Percentiles rank a stretch among this genome's conserved stretches.
phyloP scores from a whole-genome alignment of 192 early-diverging fungal species.

The Chytriomyces confervae region DNA sequence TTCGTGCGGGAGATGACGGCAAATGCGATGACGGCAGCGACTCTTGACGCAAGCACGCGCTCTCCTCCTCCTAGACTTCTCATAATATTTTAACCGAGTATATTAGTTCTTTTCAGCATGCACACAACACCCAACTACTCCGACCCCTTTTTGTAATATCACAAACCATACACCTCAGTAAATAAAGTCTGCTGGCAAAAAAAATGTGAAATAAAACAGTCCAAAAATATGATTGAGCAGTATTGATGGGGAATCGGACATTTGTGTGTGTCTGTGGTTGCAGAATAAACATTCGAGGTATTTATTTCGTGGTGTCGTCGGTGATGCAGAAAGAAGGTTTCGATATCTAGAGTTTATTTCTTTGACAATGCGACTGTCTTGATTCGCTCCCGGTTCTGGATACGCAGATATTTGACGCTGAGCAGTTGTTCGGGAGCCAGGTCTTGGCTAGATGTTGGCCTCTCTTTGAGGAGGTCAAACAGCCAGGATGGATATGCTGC shows the following conservation, averaged over 20 bases:
- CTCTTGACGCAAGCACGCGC: no score
- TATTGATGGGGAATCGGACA: no score
- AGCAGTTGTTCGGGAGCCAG: conserved; percentile 42
- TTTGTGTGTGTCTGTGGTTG: no score
- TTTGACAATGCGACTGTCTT: conserved; percentile 45
- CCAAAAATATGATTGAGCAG: background rate
- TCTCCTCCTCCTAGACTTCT: background rate
- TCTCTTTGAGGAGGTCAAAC: conserved; percentile 72
- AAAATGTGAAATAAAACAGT: background rate
- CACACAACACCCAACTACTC: background rate
- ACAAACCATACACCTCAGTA: no score
- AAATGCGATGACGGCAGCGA: conserved; percentile 2
- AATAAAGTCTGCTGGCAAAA: background rate
- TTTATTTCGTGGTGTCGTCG: no score
- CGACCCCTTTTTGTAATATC: no score
- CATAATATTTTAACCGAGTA: background rate
- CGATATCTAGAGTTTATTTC: conserved; percentile 2
- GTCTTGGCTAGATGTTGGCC: conserved; percentile 16
- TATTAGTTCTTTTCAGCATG: background rate
- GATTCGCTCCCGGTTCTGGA: conserved; percentile 51
- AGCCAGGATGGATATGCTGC: conserved; percentile 91
- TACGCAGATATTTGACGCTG: conserved; percentile 44
- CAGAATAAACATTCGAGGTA: no score
- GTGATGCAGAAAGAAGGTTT: no score
- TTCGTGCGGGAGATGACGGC: conserved; percentile 20